Percentiles rank a stretch among this genome's conserved stretches.
phyloP scores from a whole-genome alignment of 1,139 yeast genomes.

The Blastobotrys raffinosifermentans region DNA sequence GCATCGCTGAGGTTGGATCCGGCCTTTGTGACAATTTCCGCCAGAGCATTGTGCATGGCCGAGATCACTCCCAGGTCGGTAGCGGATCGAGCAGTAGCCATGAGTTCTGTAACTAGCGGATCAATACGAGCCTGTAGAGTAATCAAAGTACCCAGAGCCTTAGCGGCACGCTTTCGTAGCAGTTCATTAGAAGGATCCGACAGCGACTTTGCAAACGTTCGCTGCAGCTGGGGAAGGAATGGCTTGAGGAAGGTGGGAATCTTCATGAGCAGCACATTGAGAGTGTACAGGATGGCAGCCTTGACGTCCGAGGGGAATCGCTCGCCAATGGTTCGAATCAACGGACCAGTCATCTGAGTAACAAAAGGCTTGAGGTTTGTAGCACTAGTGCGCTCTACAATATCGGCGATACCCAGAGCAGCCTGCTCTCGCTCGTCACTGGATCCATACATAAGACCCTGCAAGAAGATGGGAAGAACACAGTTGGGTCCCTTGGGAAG shows the following conservation, averaged over 20 bases:
- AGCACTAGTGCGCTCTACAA: conserved; percentile 82
- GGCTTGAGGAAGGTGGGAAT: conserved; percentile 92
- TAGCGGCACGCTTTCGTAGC: conserved; percentile 81
- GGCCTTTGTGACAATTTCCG: conserved; percentile 76
- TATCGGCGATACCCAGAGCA: conserved; percentile 84
- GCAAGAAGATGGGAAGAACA: conserved; percentile 83
- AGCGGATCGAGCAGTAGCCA: conserved; percentile 61
- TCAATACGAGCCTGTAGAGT: conserved; percentile 91
- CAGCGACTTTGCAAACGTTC: conserved; percentile 91
- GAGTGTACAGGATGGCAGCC: conserved; percentile 82
- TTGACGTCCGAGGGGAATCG: conserved; percentile 85
- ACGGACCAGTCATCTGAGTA: conserved; percentile 92
- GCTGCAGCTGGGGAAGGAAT: conserved; percentile 92
- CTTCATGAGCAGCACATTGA: conserved; percentile 69
- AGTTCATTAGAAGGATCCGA: conserved; percentile 67
- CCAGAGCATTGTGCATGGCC: conserved; percentile 79
- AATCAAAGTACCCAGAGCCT: conserved; percentile 80
- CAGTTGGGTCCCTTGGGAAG: conserved; percentile 85
- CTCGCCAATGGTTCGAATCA: conserved; percentile 97
- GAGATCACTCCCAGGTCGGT: conserved; percentile 64
- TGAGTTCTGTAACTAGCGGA: conserved; percentile 79
- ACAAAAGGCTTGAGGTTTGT: conserved; percentile 78
- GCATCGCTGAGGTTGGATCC: conserved; percentile 72
- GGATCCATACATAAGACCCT: conserved; percentile 92
- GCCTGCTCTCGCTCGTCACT: conserved; percentile 78